Conservation (phyloP, 805 yeast species). For the Wickerhamomyces alni region DNA sequence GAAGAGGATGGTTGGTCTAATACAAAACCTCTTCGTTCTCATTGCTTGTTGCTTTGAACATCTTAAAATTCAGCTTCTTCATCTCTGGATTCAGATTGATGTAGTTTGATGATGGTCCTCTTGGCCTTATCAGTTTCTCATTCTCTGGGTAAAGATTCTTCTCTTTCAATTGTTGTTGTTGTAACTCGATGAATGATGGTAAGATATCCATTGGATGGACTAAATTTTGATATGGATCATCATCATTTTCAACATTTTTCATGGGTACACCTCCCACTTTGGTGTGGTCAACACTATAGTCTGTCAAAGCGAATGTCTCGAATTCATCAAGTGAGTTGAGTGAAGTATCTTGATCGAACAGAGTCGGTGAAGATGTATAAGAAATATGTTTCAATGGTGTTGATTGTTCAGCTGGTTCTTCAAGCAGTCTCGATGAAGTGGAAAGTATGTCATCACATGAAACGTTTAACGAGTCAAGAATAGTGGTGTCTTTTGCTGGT, state of each 20-base stretch:
- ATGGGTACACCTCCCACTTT: no score
- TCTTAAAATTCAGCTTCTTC: not conserved
- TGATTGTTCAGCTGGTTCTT: no score
- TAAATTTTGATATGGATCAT: slow-evolving; percentile 19
- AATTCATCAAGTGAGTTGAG: slow-evolving; percentile 1
- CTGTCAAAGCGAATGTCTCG: slow-evolving; percentile 3
- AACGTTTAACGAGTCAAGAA: no score
- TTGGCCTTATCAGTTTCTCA: slow-evolving; percentile 2
- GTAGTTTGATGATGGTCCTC: slow-evolving; percentile 14
- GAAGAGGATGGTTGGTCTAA: no score
- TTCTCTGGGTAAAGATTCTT: not conserved
- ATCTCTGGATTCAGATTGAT: slow-evolving; percentile 10
- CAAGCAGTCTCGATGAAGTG: not conserved
- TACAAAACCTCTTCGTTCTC: not conserved
- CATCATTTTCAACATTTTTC: no score
- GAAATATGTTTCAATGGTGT: not conserved
- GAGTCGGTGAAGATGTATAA: slow-evolving; percentile 1
- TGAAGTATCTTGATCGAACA: not conserved
- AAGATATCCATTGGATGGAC: slow-evolving; percentile 20
- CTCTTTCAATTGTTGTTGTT: not conserved
- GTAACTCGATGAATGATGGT: slow-evolving; percentile 5
- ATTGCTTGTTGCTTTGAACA: not conserved
- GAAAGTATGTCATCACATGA: not conserved
- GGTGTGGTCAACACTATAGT: slow-evolving; percentile 2
- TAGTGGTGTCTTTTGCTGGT: no score